Conservation (phyloP, 257 asterid species). For the Coffea canephora region DNA sequence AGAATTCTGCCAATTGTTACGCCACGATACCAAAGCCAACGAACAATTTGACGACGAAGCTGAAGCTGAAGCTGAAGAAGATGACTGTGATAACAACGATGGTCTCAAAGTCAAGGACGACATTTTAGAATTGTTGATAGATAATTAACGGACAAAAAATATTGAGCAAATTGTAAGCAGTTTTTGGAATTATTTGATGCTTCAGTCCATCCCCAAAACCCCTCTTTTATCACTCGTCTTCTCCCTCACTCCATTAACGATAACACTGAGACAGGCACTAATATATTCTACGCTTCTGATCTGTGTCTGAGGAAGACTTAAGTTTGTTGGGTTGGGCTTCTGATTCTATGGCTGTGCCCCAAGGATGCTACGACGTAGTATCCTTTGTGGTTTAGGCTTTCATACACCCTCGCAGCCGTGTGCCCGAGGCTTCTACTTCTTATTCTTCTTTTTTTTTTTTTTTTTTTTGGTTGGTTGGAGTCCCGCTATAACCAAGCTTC, state of each 20-base stretch:
- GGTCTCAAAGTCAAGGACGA: constrained; percentile 58
- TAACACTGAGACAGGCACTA: background rate
- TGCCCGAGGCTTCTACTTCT: too few species aligned
- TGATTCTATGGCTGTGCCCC: too few species aligned
- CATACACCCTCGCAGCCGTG: too few species aligned
- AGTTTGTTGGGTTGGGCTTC: too few species aligned
- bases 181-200: background rate
- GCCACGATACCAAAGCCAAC: constrained; percentile 17
- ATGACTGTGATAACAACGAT: constrained; percentile 40
- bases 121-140: constrained; percentile 34
- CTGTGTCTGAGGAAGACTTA: too few species aligned
- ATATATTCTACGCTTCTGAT: too few species aligned
- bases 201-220: constrained; percentile 8
- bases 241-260: constrained; percentile 23
- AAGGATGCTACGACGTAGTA: too few species aligned
- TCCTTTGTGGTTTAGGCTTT: too few species aligned
- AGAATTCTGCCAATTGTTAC: constrained; percentile 24
- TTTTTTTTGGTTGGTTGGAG: too few species aligned
- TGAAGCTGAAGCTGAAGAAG: constrained; percentile 37
- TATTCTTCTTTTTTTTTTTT: too few species aligned
- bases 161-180: background rate
- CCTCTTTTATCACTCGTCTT: background rate
- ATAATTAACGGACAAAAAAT: background rate
- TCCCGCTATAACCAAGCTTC: too few species aligned
- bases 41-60: constrained; percentile 30